These are phyloP conservation scores for Phytopythium montanum DNA, from an alignment of 352 stramenopile genomes.

Conservation along the genomic window DNA sequence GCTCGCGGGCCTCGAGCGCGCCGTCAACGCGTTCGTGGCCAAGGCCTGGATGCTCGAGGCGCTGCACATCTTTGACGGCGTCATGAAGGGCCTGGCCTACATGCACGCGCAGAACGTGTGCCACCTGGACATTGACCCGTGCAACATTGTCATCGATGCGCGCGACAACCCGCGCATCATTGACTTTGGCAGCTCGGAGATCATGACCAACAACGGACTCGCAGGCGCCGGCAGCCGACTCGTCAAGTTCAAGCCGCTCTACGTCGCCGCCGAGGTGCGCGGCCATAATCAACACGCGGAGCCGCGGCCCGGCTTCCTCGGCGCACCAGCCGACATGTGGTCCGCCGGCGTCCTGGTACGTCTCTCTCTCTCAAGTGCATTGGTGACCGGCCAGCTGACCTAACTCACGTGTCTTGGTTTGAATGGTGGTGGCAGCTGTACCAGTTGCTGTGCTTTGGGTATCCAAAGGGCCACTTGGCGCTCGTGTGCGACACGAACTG, in stretches of 20 bases:
- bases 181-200: constrained; percentile 80
- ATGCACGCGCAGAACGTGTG: constrained; percentile 79
- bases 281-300: constrained; percentile 52
- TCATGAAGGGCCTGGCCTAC: constrained; percentile 67
- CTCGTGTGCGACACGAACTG: constrained; percentile 77
- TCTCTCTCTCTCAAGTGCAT: constrained; percentile 3
- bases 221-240: constrained; percentile 46
- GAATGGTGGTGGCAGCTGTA: constrained; percentile 42
- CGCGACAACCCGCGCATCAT: constrained; percentile 55
- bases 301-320: constrained; percentile 58
- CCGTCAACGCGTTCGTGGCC: constrained; percentile 57
- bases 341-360: constrained; percentile 70
- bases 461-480: constrained; percentile 71
- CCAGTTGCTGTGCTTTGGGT: constrained; percentile 77
- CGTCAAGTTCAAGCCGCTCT: constrained; percentile 81
- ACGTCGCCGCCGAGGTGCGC: constrained; percentile 67
- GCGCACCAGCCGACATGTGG: constrained; percentile 78
- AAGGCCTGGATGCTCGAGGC: constrained; percentile 69
- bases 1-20: constrained; percentile 36
- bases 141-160: constrained; percentile 72
- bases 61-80: constrained; percentile 56
- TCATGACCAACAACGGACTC: constrained; percentile 65
- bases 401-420: constrained; percentile 6
- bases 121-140: constrained; percentile 77
- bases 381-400: background rate